These are phyloP conservation scores for Cyberlindnera sargentensis DNA, from an alignment of 805 yeast species.

Conservation along the genomic window DNA sequence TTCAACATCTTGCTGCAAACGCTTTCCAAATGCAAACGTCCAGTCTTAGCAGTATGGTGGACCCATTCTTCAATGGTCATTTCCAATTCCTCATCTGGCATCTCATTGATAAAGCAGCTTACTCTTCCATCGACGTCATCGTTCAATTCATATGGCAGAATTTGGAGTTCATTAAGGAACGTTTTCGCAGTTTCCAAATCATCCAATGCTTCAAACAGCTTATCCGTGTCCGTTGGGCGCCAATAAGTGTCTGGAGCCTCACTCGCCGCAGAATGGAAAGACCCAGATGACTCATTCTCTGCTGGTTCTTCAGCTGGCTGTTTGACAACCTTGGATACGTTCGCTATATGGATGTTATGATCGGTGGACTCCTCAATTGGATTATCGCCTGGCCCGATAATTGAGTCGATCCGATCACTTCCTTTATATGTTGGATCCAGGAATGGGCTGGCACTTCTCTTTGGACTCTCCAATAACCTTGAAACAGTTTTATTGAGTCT, in stretches of 20 bases:
- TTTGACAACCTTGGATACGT: background rate
- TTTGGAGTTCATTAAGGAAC: conserved; percentile 14
- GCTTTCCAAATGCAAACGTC: conserved; percentile 39
- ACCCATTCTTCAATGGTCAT: conserved; percentile 75
- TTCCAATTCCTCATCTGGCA: conserved; percentile 63
- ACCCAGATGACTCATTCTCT: background rate
- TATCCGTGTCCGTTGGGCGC: conserved; percentile 25
- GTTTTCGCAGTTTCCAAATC: conserved; percentile 29
- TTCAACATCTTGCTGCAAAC: conserved; percentile 41
- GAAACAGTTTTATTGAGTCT: background rate
- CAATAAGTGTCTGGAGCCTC: conserved; percentile 13
- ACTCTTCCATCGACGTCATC: conserved; percentile 64
- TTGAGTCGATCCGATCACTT: conserved; percentile 8
- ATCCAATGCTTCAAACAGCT: conserved; percentile 19
- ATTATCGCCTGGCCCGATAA: conserved; percentile 13
- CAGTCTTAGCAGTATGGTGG: conserved; percentile 44
- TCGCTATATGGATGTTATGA: conserved; percentile 15
- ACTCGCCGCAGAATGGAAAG: conserved; percentile 10
- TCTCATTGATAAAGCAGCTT: conserved; percentile 54
- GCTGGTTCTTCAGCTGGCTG: background rate
- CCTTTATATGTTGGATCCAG: conserved; percentile 18
- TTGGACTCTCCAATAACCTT: conserved; percentile 16
- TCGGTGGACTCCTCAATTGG: conserved; percentile 26
- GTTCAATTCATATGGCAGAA: conserved; percentile 30
- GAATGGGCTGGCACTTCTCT: conserved; percentile 22